Conservation (phyloP, 208 protist species). For the Trypanosoma mega region DNA sequence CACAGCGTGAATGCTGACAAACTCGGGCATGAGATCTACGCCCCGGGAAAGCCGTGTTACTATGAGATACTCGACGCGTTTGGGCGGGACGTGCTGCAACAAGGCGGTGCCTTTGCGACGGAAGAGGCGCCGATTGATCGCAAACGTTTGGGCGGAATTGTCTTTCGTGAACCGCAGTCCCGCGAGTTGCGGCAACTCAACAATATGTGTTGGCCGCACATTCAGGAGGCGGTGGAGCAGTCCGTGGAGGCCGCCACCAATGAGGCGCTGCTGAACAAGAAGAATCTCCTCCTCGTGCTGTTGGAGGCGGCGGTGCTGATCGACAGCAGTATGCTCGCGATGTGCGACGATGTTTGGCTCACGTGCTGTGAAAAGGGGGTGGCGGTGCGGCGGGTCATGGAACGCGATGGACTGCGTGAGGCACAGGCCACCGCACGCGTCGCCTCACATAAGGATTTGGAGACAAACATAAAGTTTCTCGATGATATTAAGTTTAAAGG, state of each 20-base stretch:
- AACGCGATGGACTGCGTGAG: slow-evolving; percentile 41
- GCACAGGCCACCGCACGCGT: slow-evolving; percentile 49
- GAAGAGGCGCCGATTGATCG: slow-evolving; percentile 50
- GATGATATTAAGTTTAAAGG: slow-evolving; percentile 36
- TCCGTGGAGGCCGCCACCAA: slow-evolving; percentile 20
- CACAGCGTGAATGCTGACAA: slow-evolving; percentile 66
- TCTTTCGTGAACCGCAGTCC: slow-evolving; percentile 41
- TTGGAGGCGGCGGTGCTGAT: slow-evolving; percentile 77
- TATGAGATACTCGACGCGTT: slow-evolving; percentile 53
- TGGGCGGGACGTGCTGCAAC: slow-evolving; percentile 39
- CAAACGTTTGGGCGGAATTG: slow-evolving; percentile 40
- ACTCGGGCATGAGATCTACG: slow-evolving; percentile 69
- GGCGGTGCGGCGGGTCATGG: slow-evolving; percentile 47
- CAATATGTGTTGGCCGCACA: slow-evolving; percentile 73
- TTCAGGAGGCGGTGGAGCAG: slow-evolving; percentile 42
- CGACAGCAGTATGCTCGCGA: slow-evolving; percentile 34
- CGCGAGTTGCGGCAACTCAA: slow-evolving; percentile 50
- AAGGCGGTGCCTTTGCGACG: neutral
- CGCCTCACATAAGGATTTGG: slow-evolving; percentile 34
- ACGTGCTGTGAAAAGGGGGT: slow-evolving; percentile 46
- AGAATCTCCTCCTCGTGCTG: slow-evolving; percentile 43
- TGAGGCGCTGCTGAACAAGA: neutral
- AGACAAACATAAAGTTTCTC: slow-evolving; percentile 32
- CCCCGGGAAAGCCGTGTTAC: slow-evolving; percentile 69
- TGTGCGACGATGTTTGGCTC: slow-evolving; percentile 69